Conservation (phyloP, 129 eudicot genomes). For the Dittrichia graveolens region DNA sequence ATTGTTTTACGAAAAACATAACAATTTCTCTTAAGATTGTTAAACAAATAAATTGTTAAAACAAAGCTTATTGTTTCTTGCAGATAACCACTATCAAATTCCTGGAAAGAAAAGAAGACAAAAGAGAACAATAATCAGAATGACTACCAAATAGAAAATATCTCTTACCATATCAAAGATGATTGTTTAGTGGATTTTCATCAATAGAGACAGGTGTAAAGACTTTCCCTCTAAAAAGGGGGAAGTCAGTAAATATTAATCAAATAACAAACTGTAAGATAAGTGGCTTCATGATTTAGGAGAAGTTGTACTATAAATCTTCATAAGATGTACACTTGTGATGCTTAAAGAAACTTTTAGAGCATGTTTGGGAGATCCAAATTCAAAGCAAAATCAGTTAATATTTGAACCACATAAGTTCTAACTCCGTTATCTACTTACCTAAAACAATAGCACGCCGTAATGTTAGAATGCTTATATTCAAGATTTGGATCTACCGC, state of each 20-base stretch:
- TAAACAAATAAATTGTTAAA: not conserved
- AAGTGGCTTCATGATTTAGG: too few species aligned
- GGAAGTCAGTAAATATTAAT: too few species aligned
- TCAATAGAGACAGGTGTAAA: too few species aligned
- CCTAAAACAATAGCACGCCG: not conserved
- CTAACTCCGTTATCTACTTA: not conserved
- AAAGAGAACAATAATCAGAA: not conserved
- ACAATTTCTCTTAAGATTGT: not conserved
- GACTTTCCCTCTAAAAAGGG: too few species aligned
- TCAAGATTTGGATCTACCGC: not conserved
- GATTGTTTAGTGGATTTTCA: too few species aligned
- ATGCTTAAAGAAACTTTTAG: too few species aligned
- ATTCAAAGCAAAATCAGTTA: not conserved
- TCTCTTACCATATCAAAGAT: not conserved
- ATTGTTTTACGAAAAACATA: slow-evolving; percentile 18
- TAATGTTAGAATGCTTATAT: not conserved
- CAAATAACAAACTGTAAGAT: too few species aligned
- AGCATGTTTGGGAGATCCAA: not conserved
- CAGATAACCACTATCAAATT: not conserved
- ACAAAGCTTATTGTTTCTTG: slow-evolving; percentile 1
- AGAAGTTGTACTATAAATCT: not conserved
- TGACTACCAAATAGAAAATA: not conserved
- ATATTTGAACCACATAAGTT: slow-evolving; percentile 11
- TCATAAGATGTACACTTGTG: not conserved
- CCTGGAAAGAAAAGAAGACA: slow-evolving; percentile 25